These are phyloP conservation scores for Colletotrichum karsti DNA, from an alignment of 2,329 filamentous ascomycete species.

Conservation along the genomic window DNA sequence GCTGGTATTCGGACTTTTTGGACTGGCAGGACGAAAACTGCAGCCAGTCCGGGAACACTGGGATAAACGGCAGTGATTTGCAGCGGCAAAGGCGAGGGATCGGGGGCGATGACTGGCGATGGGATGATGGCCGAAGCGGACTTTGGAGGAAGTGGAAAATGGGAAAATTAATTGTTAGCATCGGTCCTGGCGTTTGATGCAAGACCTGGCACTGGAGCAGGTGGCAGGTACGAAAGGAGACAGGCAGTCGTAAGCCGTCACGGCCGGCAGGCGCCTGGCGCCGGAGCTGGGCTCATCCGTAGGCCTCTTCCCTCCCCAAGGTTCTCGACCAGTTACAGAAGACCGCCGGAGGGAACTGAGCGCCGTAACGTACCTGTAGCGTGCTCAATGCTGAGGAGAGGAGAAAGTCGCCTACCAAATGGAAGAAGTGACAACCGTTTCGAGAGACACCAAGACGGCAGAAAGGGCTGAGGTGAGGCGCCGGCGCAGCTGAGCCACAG, in stretches of 20 bases:
- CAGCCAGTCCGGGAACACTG: background rate
- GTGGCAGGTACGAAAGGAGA: too few species aligned
- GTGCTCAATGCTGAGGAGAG: too few species aligned
- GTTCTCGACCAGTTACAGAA: conserved; percentile 25
- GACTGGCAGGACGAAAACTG: background rate
- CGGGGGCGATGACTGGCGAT: background rate
- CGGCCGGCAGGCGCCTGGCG: conserved; percentile 17
- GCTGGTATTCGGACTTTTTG: background rate
- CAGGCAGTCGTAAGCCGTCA: conserved; percentile 13
- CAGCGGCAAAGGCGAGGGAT: conserved; percentile 1
- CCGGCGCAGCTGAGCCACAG: conserved; percentile 24
- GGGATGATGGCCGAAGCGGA: background rate
- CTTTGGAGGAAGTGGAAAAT: background rate
- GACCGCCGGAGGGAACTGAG: conserved; percentile 15
- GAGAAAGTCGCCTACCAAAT: too few species aligned
- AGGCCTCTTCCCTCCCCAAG: conserved; percentile 24
- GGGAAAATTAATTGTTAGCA: background rate
- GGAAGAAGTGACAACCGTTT: too few species aligned
- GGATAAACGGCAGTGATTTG: conserved; percentile 16
- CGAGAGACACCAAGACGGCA: background rate
- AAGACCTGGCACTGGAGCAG: too few species aligned
- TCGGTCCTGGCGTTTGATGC: background rate
- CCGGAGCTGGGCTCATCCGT: conserved; percentile 23
- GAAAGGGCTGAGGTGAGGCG: conserved; percentile 22
- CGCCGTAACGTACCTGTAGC: too few species aligned